A percentile compares a stretch with the other conserved stretches of the same genome.
These are phyloP conservation scores for Wickerhamiella lipophila DNA, from an alignment of 805 yeast genomes.

Conservation along the genomic window DNA sequence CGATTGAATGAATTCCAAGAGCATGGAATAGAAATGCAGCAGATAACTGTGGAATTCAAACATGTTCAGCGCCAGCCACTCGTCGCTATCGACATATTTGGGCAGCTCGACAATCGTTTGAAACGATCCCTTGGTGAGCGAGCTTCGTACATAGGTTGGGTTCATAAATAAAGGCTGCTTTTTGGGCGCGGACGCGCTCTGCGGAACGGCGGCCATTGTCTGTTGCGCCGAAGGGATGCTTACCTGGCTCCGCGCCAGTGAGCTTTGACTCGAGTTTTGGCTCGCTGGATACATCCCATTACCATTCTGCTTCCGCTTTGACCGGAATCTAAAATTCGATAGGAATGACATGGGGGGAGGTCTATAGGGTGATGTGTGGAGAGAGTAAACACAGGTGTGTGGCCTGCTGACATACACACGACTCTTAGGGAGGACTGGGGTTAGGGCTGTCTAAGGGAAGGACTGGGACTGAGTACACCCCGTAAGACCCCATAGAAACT, in stretches of 20 bases:
- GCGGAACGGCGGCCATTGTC: not conserved
- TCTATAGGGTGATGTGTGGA: not conserved
- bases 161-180: slow-evolving; percentile 56
- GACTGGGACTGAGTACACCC: too few relatives aligned
- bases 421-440: too few relatives aligned
- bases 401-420: not conserved
- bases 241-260: slow-evolving; percentile 6
- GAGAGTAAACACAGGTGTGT: not conserved
- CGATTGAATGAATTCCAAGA: slow-evolving; percentile 82
- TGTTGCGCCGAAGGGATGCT: slow-evolving; percentile 1
- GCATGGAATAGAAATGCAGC: slow-evolving; percentile 79
- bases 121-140: slow-evolving; percentile 91
- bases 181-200: slow-evolving; percentile 10
- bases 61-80: slow-evolving; percentile 89
- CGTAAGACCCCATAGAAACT: too few relatives aligned
- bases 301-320: slow-evolving; percentile 8
- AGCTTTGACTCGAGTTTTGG: slow-evolving; percentile 11
- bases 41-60: slow-evolving; percentile 80
- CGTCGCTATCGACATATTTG: slow-evolving; percentile 84
- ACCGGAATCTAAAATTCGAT: slow-evolving; percentile 14
- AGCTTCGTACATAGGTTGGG: slow-evolving; percentile 88
- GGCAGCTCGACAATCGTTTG: slow-evolving; percentile 92
- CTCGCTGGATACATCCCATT: slow-evolving; percentile 8
- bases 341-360: slow-evolving; percentile 12
- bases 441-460: too few relatives aligned